Conservation (phyloP, 2,329 filamentous ascomycete species). For the Emmonsiellopsis sp. region DNA sequence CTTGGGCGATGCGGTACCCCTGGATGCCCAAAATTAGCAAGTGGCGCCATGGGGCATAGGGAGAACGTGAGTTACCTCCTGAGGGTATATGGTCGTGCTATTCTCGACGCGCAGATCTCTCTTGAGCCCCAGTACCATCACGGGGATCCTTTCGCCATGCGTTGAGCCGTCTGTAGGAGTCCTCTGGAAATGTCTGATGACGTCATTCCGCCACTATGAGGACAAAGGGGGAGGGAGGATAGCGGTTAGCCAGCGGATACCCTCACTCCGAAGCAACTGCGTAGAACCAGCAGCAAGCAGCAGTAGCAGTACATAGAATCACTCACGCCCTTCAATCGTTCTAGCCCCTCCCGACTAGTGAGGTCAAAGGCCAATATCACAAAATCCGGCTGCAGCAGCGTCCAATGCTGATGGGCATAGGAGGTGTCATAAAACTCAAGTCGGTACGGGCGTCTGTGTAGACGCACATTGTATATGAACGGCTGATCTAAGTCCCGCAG, state of each 20-base stretch:
- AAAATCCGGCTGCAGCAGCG: constrained; percentile 43
- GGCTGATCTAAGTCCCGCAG: constrained; percentile 50
- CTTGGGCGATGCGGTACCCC: constrained; percentile 50
- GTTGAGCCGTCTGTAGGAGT: constrained; percentile 6
- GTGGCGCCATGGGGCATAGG: constrained; percentile 13
- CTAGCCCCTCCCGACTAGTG: constrained; percentile 41
- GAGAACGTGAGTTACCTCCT: constrained; percentile 21
- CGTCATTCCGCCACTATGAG: constrained; percentile 33
- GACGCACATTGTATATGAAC: constrained; percentile 48
- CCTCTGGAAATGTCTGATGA: constrained; percentile 41
- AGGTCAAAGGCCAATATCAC: constrained; percentile 52
- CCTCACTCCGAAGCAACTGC: no score
- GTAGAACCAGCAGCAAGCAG: no score
- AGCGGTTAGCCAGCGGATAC: no score
- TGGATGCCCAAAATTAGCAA: constrained; percentile 22
- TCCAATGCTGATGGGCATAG: constrained; percentile 46
- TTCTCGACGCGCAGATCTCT: constrained; percentile 44
- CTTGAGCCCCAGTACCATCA: constrained; percentile 52
- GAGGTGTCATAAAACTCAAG: constrained; percentile 49
- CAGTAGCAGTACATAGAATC: neutral
- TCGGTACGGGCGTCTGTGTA: constrained; percentile 46
- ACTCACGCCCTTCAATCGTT: constrained; percentile 34
- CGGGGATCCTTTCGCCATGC: constrained; percentile 38
- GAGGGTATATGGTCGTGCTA: constrained; percentile 33
- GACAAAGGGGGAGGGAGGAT: no score